Base-by-base conservation (phyloP, 2,329 filamentous ascomycete species). In the Fusarium kyushuense region DNA sequence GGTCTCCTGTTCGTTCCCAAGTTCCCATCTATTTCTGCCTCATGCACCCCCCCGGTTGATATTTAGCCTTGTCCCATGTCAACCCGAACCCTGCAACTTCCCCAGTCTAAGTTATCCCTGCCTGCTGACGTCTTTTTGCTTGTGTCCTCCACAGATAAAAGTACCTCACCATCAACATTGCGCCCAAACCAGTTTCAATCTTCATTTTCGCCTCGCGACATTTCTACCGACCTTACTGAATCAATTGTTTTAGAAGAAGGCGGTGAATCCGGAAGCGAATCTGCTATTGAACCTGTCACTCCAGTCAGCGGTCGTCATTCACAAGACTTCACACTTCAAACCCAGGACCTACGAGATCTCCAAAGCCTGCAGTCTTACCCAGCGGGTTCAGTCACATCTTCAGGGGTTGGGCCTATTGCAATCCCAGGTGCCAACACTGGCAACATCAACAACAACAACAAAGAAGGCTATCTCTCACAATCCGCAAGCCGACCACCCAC, bases 261-360 rank as follows among this genome's bases (percentile, higher is more conserved):
- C 75, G 86, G 86, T 77, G 87, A 89, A 74, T 88, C 86, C 11
- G 84, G 85, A 65, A 88, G 84, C 76, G 87, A 89, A 72, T 84
- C 83, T 25, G 80, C 82, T 56, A 84, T 86, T 78, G 88, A 90
- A 68, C 88, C 88, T 43, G 81, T 87, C 59, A 90, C 88, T 23
- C 88, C 88, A 47, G 84, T 87, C 62, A 89, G 87, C 71, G 82
- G 84, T 64, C 83, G 79, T 51, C 76, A 86, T 72, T 87, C 86
- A 46, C 83, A 84, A 59, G 85, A 87, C 67, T 87, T 88, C 65
- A 76, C 79, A 35, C 75, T 81, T 63, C 79, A 81, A 55, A 77
- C 76, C 52, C 79, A 80, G 69, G 80, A 84, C 54, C 72, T 77
- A 59, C 72, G 77, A 62, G 73, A 77, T 58, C 72, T 74, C 60